phyloP scores from a whole-genome alignment of 2,329 filamentous ascomycete species.

The Plenodomus tracheiphilus region DNA sequence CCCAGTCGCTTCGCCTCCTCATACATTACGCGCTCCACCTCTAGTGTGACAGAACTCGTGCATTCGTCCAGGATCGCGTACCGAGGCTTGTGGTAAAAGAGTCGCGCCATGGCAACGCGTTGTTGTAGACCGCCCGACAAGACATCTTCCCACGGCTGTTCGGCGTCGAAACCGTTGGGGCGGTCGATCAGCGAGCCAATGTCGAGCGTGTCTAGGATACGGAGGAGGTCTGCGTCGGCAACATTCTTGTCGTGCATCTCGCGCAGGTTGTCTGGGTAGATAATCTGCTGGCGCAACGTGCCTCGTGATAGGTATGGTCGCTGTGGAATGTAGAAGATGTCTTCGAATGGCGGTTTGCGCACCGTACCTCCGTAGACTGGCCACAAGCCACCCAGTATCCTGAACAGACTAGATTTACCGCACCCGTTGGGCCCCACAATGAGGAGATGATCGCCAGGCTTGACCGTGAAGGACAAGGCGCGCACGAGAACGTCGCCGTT shows the following conservation, averaged over 20 bases:
- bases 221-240: conserved; percentile 77
- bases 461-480: conserved; percentile 83
- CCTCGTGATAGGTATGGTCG: conserved; percentile 90
- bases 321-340: conserved; percentile 98
- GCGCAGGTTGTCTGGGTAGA: conserved; percentile 86
- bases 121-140: conserved; percentile 92
- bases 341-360: conserved; percentile 84
- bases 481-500: conserved; percentile 92
- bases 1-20: conserved; percentile 89
- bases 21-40: conserved; percentile 96
- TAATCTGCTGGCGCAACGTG: conserved; percentile 92
- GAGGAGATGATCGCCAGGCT: conserved; percentile 84
- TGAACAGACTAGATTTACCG: conserved; percentile 93
- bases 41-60: conserved; percentile 90
- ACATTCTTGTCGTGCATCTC: conserved; percentile 85
- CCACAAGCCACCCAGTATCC: conserved; percentile 95
- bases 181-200: conserved; percentile 81
- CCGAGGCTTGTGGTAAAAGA: conserved; percentile 90
- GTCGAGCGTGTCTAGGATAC: conserved; percentile 76
- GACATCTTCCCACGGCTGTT: conserved; percentile 95
- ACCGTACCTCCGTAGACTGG: conserved; percentile 95
- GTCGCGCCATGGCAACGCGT: conserved; percentile 90
- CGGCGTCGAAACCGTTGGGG: conserved; percentile 84
- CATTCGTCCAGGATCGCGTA: conserved; percentile 98
- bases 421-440: conserved; percentile 97